Conservation (phyloP, 164 flowering plant genomes). For the Macadamia tetraphylla region DNA sequence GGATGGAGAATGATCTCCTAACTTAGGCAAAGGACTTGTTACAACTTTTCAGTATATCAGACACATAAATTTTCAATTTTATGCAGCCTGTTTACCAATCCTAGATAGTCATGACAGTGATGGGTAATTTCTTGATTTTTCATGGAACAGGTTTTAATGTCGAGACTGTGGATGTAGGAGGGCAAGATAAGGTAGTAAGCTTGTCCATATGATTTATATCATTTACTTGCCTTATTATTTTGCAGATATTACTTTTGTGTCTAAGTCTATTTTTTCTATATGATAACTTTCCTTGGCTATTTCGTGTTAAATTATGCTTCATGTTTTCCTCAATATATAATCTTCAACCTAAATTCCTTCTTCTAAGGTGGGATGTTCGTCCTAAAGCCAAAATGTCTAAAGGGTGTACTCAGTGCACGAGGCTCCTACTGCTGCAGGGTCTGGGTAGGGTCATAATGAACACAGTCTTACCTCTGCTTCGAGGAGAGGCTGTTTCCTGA, state of each 20-base stretch:
- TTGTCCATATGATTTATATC: neutral
- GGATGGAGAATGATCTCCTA: neutral
- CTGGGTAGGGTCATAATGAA: no score
- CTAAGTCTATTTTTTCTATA: neutral
- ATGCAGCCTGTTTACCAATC: neutral
- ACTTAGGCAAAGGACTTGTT: neutral
- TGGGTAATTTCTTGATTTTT: neutral
- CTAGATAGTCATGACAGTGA: neutral
- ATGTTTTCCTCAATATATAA: neutral
- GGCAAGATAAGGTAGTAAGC: constrained; percentile 45
- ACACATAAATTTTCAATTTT: neutral
- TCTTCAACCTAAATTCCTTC: neutral
- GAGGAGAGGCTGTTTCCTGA: no score
- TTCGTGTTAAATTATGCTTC: neutral
- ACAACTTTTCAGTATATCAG: neutral
- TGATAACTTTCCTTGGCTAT: neutral
- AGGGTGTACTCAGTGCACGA: no score
- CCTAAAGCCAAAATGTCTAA: no score
- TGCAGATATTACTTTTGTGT: no score
- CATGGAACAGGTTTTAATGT: constrained; percentile 45
- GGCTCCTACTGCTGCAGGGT: no score
- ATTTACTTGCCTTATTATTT: no score
- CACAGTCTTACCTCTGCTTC: no score
- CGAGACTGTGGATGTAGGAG: constrained; percentile 53
- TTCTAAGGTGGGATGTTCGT: neutral